Evolutionary conservation across 2,329 filamentous ascomycete species (phyloP).

Genomic region (Calonectria pauciramosa): DNA sequence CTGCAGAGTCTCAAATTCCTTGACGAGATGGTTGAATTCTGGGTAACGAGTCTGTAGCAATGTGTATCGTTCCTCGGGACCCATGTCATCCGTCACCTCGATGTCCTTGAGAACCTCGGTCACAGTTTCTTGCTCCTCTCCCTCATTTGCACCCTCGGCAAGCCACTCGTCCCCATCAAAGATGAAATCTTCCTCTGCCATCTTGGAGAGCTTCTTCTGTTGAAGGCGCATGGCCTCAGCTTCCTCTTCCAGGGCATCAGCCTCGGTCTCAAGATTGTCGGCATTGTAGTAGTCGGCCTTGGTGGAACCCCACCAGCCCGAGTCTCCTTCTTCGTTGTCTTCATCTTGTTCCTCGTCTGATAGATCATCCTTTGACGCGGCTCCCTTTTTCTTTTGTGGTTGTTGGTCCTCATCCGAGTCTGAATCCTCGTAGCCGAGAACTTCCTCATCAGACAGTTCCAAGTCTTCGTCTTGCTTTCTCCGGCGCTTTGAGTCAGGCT

Average conservation of each 20-base stretch:
- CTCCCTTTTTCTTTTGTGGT: constrained; percentile 50
- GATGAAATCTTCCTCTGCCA: constrained; percentile 93
- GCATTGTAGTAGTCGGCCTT: constrained; percentile 95
- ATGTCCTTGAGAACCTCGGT: constrained; percentile 89
- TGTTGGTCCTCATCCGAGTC: constrained; percentile 56
- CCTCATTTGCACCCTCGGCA: constrained; percentile 65
- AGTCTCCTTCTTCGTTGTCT: constrained; percentile 68
- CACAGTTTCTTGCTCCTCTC: constrained; percentile 72
- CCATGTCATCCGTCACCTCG: constrained; percentile 85
- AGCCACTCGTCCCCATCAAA: constrained; percentile 93
- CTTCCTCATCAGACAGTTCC: constrained; percentile 74
- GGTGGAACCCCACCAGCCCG: constrained; percentile 87
- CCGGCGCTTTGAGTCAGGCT: constrained; percentile 81
- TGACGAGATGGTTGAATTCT: constrained; percentile 88
- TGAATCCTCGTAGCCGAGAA: constrained; percentile 63
- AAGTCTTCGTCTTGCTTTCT: constrained; percentile 79
- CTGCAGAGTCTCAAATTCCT: constrained; percentile 83
- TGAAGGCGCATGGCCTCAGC: constrained; percentile 89
- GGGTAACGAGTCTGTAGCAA: constrained; percentile 88
- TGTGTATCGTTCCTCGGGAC: constrained; percentile 78
- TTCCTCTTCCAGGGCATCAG: constrained; percentile 88
- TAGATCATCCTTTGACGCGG: constrained; percentile 48
- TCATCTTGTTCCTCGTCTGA: constrained; percentile 69
- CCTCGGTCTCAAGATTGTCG: constrained; percentile 77
- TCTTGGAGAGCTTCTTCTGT: constrained; percentile 89